Percentiles rank a stretch among this genome's conserved stretches.
Conservation (phyloP, 2,329 filamentous ascomycete genomes). For the Trichoderma koningii region DNA sequence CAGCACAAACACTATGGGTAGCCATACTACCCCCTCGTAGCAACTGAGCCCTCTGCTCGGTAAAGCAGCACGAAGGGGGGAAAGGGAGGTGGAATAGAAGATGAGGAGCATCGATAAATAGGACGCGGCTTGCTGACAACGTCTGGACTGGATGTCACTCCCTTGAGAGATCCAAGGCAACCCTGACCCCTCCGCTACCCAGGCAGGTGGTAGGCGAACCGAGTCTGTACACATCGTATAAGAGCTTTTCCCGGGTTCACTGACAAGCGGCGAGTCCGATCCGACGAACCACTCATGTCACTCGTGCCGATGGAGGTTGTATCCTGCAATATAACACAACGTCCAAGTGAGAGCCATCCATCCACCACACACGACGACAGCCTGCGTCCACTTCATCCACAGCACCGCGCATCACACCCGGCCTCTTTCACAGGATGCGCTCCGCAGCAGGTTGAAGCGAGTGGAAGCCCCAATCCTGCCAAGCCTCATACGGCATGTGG, state of each 20-base stretch:
- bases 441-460: not conserved
- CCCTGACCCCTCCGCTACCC: constrained; percentile 6
- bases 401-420: not conserved
- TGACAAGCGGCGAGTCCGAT: constrained; percentile 21
- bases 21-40: too few relatives aligned
- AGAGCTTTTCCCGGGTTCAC: not conserved
- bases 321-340: not conserved
- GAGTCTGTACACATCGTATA: not conserved
- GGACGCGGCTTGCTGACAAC: not conserved
- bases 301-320: not conserved
- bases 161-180: not conserved
- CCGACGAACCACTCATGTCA: constrained; percentile 2
- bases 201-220: not conserved
- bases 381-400: not conserved
- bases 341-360: not conserved
- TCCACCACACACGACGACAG: not conserved
- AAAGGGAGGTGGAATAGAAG: not conserved
- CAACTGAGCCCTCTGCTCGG: not conserved
- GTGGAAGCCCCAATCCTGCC: constrained; percentile 30
- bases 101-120: not conserved
- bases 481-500: constrained; percentile 38
- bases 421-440: too few relatives aligned
- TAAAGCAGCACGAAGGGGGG: not conserved
- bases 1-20: too few relatives aligned
- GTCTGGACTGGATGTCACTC: not conserved